Base-by-base conservation (phyloP, 352 stramenopile genomes). In the Saprolegnia diclina region DNA sequence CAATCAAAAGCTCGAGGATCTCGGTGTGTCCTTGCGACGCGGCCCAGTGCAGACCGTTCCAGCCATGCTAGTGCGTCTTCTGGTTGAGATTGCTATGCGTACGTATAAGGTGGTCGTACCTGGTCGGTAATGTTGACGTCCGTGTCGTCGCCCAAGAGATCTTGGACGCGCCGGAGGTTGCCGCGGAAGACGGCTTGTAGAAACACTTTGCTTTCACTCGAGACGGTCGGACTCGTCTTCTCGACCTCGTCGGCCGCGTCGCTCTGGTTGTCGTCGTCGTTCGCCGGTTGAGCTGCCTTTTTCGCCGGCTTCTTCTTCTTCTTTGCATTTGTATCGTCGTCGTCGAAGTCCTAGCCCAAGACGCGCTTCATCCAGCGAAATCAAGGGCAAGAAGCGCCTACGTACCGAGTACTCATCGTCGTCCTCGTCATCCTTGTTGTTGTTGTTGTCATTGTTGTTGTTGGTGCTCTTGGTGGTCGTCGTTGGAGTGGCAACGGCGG, bases 31-130 rank as follows among this genome's bases (percentile, higher is more conserved):
- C 76, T 66, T 90, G 82, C 9, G 85, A 89, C 7, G 82, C 81
- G 19, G 85, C 82, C 85, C 82, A 92, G 65, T 92, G 85, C 59
- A 92, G 65, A 1, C 77, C 85, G 64, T 78, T 90, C 85, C 82
- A 92, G 19, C 82, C 85, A 53, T 92, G 85, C 82, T 92, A 48
- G 22, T 44, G 2, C 5, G 21, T 24, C 29, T 14, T 48, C 19
- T 16, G 21, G 21, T 24, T n/a, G 45, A 53, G 45, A 22, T 5
- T 22, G 50, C 11, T 9, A 22, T n/a, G 3, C 21, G 14, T 18
- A 5, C 7, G 2, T 18, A 11, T 13, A 56, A 37, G n/a, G 32
- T 52, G 21, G 22, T 19, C 66, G 55, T 64, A 89, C 82, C 75
- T 91, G 82, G 62, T 93, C 85, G 9, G 82, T 79, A 0, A 72